Evolutionary conservation across 139 green algal genomes (phyloP).

Genomic region (Deuterostichococcus epilithicus): DNA sequence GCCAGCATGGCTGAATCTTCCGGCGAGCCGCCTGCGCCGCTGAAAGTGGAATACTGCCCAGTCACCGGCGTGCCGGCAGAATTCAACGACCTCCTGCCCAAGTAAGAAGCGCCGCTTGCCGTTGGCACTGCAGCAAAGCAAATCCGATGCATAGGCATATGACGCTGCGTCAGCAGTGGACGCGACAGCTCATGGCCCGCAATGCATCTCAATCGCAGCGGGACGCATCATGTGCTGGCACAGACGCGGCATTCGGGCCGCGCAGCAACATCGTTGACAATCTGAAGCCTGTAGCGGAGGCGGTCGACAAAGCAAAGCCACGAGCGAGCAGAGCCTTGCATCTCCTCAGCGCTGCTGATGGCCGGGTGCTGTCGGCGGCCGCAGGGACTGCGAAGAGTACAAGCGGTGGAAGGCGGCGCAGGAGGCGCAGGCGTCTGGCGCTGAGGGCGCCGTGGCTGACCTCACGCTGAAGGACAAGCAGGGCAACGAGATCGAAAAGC

Average conservation of each 20-base stretch:
- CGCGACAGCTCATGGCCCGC: too few relatives aligned
- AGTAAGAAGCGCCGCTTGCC: neutral
- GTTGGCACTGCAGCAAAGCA: neutral
- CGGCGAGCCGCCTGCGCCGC: conserved; percentile 22
- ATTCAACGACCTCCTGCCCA: conserved; percentile 86
- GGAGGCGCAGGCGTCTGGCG: conserved; percentile 31
- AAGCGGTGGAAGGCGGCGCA: conserved; percentile 76
- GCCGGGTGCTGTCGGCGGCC: too few relatives aligned
- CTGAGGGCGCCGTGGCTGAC: conserved; percentile 38
- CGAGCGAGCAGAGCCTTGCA: too few relatives aligned
- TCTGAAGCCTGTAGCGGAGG: too few relatives aligned
- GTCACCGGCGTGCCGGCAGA: conserved; percentile 73
- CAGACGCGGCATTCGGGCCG: too few relatives aligned
- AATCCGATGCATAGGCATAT: neutral
- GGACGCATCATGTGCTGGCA: too few relatives aligned
- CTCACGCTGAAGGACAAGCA: conserved; percentile 58
- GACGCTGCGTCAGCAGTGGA: too few relatives aligned
- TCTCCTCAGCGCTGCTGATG: too few relatives aligned
- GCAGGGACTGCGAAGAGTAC: conserved; percentile 71
- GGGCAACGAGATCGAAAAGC: conserved; percentile 56
- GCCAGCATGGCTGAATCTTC: neutral
- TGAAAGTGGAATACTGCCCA: conserved; percentile 72
- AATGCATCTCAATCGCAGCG: too few relatives aligned
- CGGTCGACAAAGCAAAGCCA: too few relatives aligned
- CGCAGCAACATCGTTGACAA: too few relatives aligned